phyloP scores from a whole-genome alignment of 2,329 filamentous ascomycete species.

The Mycosphaerella sp. region DNA sequence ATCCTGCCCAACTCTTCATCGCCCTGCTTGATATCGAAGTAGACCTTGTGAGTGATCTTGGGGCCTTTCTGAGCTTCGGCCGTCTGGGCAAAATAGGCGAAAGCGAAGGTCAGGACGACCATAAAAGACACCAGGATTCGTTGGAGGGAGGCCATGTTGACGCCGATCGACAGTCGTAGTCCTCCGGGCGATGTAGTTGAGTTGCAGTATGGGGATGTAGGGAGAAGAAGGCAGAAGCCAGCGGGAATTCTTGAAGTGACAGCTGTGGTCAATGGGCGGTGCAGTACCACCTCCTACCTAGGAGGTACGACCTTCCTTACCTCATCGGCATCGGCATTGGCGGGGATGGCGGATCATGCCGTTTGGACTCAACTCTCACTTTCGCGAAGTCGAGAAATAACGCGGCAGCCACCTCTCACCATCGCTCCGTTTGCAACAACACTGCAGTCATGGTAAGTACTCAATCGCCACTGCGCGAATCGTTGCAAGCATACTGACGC shows the following conservation, averaged over 20 bases:
- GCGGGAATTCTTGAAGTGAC: background rate
- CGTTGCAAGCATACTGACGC: background rate
- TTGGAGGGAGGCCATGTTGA: constrained; percentile 67
- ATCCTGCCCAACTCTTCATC: constrained; percentile 68
- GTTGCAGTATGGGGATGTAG: background rate
- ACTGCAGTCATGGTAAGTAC: constrained; percentile 14
- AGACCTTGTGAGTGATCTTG: constrained; percentile 54
- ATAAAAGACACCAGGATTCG: constrained; percentile 64
- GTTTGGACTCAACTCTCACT: background rate
- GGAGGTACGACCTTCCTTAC: background rate
- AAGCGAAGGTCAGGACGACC: constrained; percentile 66
- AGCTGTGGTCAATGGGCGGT: constrained; percentile 5
- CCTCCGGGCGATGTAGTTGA: constrained; percentile 20
- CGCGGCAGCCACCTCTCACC: background rate
- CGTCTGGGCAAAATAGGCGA: constrained; percentile 69
- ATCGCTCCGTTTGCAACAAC: background rate
- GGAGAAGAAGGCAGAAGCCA: background rate
- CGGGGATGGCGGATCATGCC: background rate
- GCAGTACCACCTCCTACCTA: too few species aligned
- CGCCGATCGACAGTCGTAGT: too few species aligned
- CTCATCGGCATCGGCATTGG: background rate
- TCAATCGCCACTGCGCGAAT: background rate
- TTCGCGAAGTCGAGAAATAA: background rate
- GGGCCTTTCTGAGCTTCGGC: constrained; percentile 71
- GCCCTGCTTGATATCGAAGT: constrained; percentile 74